Evolutionary conservation across 805 yeast species (phyloP).

Genomic region (Cyberlindnera japonica): DNA sequence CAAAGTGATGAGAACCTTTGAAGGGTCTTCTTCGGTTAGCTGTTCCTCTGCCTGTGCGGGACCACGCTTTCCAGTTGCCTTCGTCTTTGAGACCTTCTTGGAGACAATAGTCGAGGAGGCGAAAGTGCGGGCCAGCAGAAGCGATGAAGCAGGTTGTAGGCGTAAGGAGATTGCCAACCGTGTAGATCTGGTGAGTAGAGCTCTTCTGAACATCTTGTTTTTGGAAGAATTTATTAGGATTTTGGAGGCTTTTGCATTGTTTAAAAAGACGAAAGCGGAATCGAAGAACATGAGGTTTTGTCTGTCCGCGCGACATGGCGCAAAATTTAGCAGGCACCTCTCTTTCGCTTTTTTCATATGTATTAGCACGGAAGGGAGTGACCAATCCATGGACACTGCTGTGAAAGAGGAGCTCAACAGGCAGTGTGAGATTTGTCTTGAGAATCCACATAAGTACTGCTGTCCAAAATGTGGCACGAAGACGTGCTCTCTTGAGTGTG

Average conservation of each 20-base stretch:
- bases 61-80: conserved; percentile 9
- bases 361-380: too few relatives aligned
- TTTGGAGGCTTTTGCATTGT: background rate
- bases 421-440: conserved; percentile 46
- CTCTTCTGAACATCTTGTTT: conserved; percentile 10
- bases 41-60: conserved; percentile 12
- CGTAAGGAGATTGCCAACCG: too few relatives aligned
- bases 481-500: conserved; percentile 73
- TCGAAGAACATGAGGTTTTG: background rate
- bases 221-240: background rate
- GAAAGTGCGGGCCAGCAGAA: conserved; percentile 11
- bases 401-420: conserved; percentile 6
- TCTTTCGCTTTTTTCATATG: too few relatives aligned
- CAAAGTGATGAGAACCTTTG: conserved; percentile 13
- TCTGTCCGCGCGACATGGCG: background rate
- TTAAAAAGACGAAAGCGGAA: background rate
- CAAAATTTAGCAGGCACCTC: background rate
- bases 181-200: background rate
- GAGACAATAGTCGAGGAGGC: conserved; percentile 3
- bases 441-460: conserved; percentile 51
- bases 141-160: too few relatives aligned
- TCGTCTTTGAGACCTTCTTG: conserved; percentile 22
- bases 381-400: conserved; percentile 4
- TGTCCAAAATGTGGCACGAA: conserved; percentile 73
- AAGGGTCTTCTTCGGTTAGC: conserved; percentile 20